Percentiles rank a stretch among this genome's conserved stretches.
phyloP scores from a whole-genome alignment of 2,329 filamentous ascomycete species.

The Cladosporium sp. region DNA sequence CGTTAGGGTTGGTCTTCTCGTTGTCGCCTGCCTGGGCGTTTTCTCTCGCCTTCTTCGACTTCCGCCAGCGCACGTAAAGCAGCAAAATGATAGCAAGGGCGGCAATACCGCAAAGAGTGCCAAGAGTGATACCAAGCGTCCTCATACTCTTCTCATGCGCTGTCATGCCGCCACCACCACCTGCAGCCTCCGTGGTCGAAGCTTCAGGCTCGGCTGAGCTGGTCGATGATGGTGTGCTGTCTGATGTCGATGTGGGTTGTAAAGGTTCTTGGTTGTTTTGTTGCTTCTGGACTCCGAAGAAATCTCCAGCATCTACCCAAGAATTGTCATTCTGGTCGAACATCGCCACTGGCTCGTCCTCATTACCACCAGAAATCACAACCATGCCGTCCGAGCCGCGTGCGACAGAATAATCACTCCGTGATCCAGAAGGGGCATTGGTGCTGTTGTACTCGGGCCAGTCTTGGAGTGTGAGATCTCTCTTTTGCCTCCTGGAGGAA shows the following conservation, averaged over 20 bases:
- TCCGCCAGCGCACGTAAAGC: constrained; percentile 60
- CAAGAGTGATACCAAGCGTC: constrained; percentile 77
- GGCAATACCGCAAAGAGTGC: constrained; percentile 72
- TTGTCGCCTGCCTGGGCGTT: constrained; percentile 20
- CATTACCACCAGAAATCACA: constrained; percentile 73
- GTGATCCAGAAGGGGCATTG: constrained; percentile 60
- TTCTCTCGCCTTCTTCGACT: constrained; percentile 51
- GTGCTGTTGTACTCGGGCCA: constrained; percentile 80
- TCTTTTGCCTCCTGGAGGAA: constrained; percentile 39
- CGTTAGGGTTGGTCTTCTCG: constrained; percentile 38
- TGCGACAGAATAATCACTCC: constrained; percentile 69
- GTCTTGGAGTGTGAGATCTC: constrained; percentile 54
- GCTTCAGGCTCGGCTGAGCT: constrained; percentile 33
- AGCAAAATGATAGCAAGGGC: constrained; percentile 68
- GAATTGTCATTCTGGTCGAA: constrained; percentile 72
- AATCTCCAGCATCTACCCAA: constrained; percentile 68
- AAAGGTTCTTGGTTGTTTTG: constrained; percentile 24
- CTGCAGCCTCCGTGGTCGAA: constrained; percentile 33
- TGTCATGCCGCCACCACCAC: constrained; percentile 26
- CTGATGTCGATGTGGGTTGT: constrained; percentile 29
- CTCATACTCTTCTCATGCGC: constrained; percentile 46
- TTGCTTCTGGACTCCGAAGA: constrained; percentile 52
- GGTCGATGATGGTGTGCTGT: constrained; percentile 33
- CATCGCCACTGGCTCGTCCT: constrained; percentile 64
- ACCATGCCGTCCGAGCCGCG: constrained; percentile 62